phyloP scores from a whole-genome alignment of 768 basidiomycete genomes.

The Lyophyllum atratum region DNA sequence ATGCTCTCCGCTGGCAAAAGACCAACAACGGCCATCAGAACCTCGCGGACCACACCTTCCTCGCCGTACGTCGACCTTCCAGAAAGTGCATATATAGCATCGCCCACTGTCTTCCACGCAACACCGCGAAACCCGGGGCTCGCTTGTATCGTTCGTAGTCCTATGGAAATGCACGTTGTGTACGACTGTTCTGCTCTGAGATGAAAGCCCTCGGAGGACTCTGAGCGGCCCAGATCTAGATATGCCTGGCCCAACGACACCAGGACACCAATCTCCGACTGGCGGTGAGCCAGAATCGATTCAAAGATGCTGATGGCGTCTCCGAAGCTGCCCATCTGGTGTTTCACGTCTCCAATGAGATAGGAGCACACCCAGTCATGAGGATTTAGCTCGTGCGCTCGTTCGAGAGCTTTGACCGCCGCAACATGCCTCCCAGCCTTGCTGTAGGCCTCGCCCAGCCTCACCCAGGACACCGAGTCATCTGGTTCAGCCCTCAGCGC shows the following conservation, averaged over 20 bases:
- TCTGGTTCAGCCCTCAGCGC: constrained; percentile 76
- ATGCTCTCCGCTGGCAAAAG: constrained; percentile 41
- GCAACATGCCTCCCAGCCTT: constrained; percentile 88
- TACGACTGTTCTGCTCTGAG: constrained; percentile 77
- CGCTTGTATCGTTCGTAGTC: constrained; percentile 48
- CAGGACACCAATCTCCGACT: constrained; percentile 71
- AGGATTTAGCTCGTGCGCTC: constrained; percentile 71
- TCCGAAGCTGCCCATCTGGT: constrained; percentile 70
- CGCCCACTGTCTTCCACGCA: constrained; percentile 83
- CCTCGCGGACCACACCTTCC: constrained; percentile 34
- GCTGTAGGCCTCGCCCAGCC: constrained; percentile 90
- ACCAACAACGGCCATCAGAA: constrained; percentile 34
- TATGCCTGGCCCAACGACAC: constrained; percentile 72
- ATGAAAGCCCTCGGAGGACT: constrained; percentile 70
- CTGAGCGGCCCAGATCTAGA: constrained; percentile 67
- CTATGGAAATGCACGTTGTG: constrained; percentile 53
- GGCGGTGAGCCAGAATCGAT: constrained; percentile 52
- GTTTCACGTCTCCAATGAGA: constrained; percentile 83
- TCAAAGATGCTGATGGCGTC: constrained; percentile 74
- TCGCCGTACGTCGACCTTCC: constrained; percentile 50
- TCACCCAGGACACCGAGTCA: constrained; percentile 85
- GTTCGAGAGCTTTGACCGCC: constrained; percentile 82
- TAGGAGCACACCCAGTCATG: constrained; percentile 83
- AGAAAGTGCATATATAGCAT: constrained; percentile 73
- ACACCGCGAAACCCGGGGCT: constrained; percentile 67